These are phyloP conservation scores for Dictyostelium firmibasis DNA, from an alignment of 78 protist species.

Conservation along the genomic window DNA sequence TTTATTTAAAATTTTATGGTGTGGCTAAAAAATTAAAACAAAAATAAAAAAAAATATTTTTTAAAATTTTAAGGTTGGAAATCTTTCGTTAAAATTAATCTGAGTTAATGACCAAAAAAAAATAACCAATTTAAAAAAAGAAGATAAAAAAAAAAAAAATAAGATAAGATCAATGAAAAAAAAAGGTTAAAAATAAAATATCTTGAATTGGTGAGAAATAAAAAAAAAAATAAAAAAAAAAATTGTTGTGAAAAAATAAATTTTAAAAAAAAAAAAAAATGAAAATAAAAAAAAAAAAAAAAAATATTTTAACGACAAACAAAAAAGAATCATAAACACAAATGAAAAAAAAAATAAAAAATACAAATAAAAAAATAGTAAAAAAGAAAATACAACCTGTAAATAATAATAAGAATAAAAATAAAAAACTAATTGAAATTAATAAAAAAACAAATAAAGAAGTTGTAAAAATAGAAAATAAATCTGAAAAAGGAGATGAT, in stretches of 20 bases:
- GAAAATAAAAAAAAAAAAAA: background rate
- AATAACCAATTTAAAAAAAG: too few species aligned
- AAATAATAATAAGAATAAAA: background rate
- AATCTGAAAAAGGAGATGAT: conserved; percentile 15
- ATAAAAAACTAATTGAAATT: background rate
- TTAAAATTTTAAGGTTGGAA: background rate
- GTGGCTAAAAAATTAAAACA: background rate
- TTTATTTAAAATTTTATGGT: too few species aligned
- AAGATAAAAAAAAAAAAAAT: background rate
- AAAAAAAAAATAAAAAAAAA: background rate
- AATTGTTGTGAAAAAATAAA: background rate
- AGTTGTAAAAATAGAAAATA: background rate
- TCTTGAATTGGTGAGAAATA: background rate
- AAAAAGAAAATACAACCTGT: background rate
- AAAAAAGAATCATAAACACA: background rate
- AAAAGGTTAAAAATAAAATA: background rate
- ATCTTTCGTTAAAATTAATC: too few species aligned
- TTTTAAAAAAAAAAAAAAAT: background rate
- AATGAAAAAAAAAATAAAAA: background rate
- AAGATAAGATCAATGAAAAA: background rate
- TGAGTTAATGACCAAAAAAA: too few species aligned
- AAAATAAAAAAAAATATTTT: too few species aligned
- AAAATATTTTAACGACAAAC: background rate
- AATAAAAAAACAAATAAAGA: background rate
- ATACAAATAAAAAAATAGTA: background rate